Evolutionary conservation across 192 early-diverging fungal genomes (phyloP), one percentile per base, ranked within the genome.

Genomic region (Umbelopsis ramanniana): DNA sequence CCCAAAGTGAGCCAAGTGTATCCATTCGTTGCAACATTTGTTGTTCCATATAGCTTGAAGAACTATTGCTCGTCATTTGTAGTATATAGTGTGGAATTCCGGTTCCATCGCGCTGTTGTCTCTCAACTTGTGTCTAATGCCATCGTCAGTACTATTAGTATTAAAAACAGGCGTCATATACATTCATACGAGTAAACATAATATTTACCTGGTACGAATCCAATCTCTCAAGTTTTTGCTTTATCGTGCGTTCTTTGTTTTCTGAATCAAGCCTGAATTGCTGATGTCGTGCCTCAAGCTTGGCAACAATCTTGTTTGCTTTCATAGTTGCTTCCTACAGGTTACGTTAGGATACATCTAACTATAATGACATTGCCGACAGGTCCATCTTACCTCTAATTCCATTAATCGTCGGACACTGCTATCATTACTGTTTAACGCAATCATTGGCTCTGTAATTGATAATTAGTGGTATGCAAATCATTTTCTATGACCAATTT

Each of bases 391-490:
- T 63, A 63, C 57, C 29, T 63, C 29, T 26, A 63, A 37, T 29
- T 63, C 57, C n/a, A 35, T 35, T 26, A 63, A 15, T 14, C n/a
- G 57, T n/a, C 6, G 2, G 1, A 14, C 4, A 10, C 33, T 35
- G 7, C 14, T 37, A 12, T 37, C 57, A 37, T 63, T 63, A 11
- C 17, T 37, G 33, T 63, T 63, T 17, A 63, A 17, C 15, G 19
- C 26, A 63, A 35, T 37, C 57, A 63, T 37, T 14, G 33, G 33
- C 15, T 63, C 57, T 63, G 57, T 26, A 63, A 63, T 8, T 17
- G 2, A 19, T 4, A 4, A 63, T 22, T 63, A 19, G 17, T 5
- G 11, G 19, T n/a, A 50, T 19, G 33, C 17, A 11, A 23, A 37
- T 14, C 4, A 8, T 19, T 19, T 37, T 2, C 3, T 0, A 37